phyloP scores from a whole-genome alignment of 495 filamentous ascomycete genomes.

The Talaromyces nanjingensis region DNA sequence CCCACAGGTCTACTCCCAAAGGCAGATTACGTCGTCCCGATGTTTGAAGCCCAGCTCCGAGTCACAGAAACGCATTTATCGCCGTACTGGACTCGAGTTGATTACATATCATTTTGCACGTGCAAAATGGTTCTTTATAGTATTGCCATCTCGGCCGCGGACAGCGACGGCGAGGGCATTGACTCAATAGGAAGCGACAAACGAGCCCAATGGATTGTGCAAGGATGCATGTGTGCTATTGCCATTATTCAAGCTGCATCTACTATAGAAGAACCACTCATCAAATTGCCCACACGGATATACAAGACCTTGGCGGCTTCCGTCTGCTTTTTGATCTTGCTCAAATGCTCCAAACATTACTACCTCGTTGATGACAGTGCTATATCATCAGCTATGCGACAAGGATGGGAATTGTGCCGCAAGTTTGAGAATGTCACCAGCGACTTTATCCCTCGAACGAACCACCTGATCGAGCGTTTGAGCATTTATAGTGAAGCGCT shows the following conservation, averaged over 20 bases:
- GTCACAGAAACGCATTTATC: neutral
- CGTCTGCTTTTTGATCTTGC: neutral
- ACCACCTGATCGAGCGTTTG: neutral
- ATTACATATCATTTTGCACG: neutral
- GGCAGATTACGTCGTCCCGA: neutral
- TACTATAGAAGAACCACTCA: neutral
- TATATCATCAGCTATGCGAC: neutral
- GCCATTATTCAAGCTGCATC: neutral
- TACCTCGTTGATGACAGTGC: neutral
- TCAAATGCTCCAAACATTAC: conserved; percentile 2
- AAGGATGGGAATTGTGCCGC: conserved; percentile 1
- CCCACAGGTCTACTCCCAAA: neutral
- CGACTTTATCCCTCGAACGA: neutral
- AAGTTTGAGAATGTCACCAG: neutral
- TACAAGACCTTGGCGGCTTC: neutral
- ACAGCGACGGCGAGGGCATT: neutral
- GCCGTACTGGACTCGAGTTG: neutral
- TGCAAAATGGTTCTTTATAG: conserved; percentile 4
- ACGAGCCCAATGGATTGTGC: neutral
- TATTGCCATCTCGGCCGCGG: neutral
- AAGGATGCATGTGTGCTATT: neutral
- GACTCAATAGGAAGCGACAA: neutral
- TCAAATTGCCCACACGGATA: neutral
- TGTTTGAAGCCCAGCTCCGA: neutral
- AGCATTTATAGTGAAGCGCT: neutral